These are phyloP conservation scores for Penicillium lividum DNA, from an alignment of 495 filamentous ascomycete genomes.

Conservation along the genomic window DNA sequence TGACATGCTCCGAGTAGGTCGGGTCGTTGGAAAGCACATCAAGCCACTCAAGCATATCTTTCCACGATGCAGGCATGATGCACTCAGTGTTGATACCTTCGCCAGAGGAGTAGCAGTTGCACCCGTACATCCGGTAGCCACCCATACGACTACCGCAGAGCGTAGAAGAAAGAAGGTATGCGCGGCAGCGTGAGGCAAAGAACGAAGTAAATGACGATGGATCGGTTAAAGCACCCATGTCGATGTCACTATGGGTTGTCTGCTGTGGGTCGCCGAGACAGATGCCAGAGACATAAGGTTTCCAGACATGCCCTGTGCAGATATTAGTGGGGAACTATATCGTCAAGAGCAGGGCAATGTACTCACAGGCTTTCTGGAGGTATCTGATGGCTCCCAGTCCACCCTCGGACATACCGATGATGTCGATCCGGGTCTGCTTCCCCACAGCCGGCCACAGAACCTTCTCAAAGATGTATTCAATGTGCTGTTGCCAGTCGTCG, in stretches of 20 bases:
- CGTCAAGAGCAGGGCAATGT: neutral
- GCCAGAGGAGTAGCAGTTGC: slow-evolving; percentile 51
- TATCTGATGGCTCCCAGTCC: slow-evolving; percentile 55
- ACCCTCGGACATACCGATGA: slow-evolving; percentile 64
- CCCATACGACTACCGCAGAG: slow-evolving; percentile 50
- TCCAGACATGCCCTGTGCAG: slow-evolving; percentile 38
- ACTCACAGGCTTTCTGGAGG: slow-evolving; percentile 57
- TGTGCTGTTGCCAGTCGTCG: slow-evolving; percentile 52
- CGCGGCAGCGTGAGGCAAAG: slow-evolving; percentile 55
- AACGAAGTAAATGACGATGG: slow-evolving; percentile 36
- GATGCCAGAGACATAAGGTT: slow-evolving; percentile 34
- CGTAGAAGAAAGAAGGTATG: slow-evolving; percentile 55
- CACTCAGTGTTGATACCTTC: slow-evolving; percentile 42
- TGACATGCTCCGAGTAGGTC: slow-evolving; percentile 27
- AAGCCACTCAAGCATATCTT: slow-evolving; percentile 45
- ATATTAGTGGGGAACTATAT: neutral
- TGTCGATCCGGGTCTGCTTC: slow-evolving; percentile 54
- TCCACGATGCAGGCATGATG: slow-evolving; percentile 42
- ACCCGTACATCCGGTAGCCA: slow-evolving; percentile 38
- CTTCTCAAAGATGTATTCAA: slow-evolving; percentile 62
- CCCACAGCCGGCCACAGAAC: slow-evolving; percentile 50
- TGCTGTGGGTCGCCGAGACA: slow-evolving; percentile 35
- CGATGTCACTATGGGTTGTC: slow-evolving; percentile 17
- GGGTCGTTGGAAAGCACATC: slow-evolving; percentile 35
- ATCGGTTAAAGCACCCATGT: slow-evolving; percentile 10